Conservation (phyloP, 2,329 filamentous ascomycete genomes). For the Boeremia lycopersici region DNA sequence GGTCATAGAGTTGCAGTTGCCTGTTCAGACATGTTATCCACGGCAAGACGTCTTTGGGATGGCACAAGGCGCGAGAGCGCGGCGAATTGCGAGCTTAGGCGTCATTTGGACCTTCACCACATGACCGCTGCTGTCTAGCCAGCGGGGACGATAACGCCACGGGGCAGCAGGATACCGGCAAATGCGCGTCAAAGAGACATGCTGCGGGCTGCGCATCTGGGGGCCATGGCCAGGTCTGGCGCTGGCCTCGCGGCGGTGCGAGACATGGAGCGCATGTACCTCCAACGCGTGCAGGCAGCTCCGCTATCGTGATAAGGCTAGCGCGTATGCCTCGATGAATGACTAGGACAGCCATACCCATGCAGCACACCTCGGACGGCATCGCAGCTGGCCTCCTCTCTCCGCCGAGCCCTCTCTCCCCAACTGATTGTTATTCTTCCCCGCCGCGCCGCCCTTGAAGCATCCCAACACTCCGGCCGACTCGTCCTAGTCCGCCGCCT, state of each 20-base stretch:
- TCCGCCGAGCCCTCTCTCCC: constrained; percentile 13
- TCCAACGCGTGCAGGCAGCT: constrained; percentile 12
- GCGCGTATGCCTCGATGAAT: constrained; percentile 6
- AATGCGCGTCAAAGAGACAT: constrained; percentile 5
- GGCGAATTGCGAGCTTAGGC: constrained; percentile 36
- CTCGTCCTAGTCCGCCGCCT: constrained; percentile 10
- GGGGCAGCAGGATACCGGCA: constrained; percentile 14
- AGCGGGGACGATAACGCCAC: constrained; percentile 17
- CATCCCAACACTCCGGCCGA: not conserved
- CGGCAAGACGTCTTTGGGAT: constrained; percentile 14
- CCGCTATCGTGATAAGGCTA: constrained; percentile 3
- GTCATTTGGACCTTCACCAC: constrained; percentile 28
- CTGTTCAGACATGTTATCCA: constrained; percentile 1
- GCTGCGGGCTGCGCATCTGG: constrained; percentile 8
- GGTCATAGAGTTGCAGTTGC: constrained; percentile 5
- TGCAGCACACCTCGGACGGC: constrained; percentile 18
- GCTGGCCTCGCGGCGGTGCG: not conserved
- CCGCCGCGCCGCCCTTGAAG: constrained; percentile 3
- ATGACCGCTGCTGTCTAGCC: constrained; percentile 24
- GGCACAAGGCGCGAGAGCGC: constrained; percentile 25
- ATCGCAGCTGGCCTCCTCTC: constrained; percentile 19
- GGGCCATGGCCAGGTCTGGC: constrained; percentile 9
- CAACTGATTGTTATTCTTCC: constrained; percentile 7
- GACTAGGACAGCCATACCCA: constrained; percentile 18
- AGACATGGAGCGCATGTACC: constrained; percentile 14